phyloP scores from a whole-genome alignment of 2,329 filamentous ascomycete species.

The Arthroderma uncinatum region DNA sequence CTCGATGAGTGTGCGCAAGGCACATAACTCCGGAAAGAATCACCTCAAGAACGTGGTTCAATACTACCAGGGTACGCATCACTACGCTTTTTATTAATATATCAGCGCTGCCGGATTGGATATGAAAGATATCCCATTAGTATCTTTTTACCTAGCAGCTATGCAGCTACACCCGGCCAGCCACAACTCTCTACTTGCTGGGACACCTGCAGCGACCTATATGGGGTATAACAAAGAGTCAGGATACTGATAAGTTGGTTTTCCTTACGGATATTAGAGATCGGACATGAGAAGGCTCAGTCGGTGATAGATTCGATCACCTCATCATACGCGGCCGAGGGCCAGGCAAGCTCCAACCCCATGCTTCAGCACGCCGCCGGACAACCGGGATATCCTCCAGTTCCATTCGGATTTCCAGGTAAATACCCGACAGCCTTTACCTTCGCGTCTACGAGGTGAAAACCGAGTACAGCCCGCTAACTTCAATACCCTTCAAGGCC shows the following conservation, averaged over 20 bases:
- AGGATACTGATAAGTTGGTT: background rate
- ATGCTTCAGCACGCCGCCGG: slow-evolving; percentile 57
- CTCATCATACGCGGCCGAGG: slow-evolving; percentile 86
- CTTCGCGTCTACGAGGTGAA: background rate
- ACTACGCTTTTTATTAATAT: slow-evolving; percentile 11
- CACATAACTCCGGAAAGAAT: slow-evolving; percentile 92
- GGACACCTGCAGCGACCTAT: no score
- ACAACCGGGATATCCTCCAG: slow-evolving; percentile 33
- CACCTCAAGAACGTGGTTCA: slow-evolving; percentile 95
- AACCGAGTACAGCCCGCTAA: background rate
- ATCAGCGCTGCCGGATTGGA: background rate
- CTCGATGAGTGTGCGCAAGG: slow-evolving; percentile 98
- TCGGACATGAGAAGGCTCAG: slow-evolving; percentile 96
- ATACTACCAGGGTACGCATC: slow-evolving; percentile 74
- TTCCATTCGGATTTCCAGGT: slow-evolving; percentile 55
- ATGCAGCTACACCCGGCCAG: background rate
- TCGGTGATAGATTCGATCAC: slow-evolving; percentile 98
- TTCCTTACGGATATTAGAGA: slow-evolving; percentile 48
- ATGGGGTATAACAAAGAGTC: background rate
- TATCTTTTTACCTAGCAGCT: no score
- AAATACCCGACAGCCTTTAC: slow-evolving; percentile 16
- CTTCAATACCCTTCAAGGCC: slow-evolving; percentile 17
- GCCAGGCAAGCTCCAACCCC: slow-evolving; percentile 74
- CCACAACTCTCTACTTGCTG: no score
- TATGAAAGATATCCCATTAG: background rate